Base-by-base conservation (phyloP, 23 red algal species). In the Agarophyton chilense region DNA sequence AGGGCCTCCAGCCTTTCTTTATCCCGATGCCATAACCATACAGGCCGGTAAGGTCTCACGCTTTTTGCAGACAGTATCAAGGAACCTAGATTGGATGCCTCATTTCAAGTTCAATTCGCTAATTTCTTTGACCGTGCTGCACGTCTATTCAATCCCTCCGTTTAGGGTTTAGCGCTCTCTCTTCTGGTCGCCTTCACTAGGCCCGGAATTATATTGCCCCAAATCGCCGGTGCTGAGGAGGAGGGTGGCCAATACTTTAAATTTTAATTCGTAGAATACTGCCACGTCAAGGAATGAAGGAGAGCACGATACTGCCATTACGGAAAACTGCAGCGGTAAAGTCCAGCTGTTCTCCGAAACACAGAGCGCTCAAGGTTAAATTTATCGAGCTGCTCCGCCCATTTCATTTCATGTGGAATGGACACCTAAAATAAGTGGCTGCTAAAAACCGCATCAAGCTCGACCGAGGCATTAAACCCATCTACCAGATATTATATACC, bases 331-430 rank as follows among this genome's bases (percentile, higher is more conserved):
- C n/a, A n/a, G n/a, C n/a, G n/a, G n/a, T n/a, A 41, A 73, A 22
- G 4, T 73, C 12, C 67, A 73, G 35, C 4, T 73, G 21, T n/a
- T 7, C 9, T 21, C 12, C 67, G 5, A 11, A 73, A 39, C 31
- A 73, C 67, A 26, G 7, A n/a, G 5, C 67, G 10, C 7, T 34
- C 5, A 5, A 26, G 6, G 6, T 32, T 10, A 73, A n/a, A 35
- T 6, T 73, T 47, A 35, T 73, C 31, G 67, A 58, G 36, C 54
- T 82, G 1, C 55, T 65, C 29, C 25, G 22, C 24, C 19, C 25
- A 82, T n/a, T 82, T 82, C 51, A 4, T 24, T 17, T 0, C 26
- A 82, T 82, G 52, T 82, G 78, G 78, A 25, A 49, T 31, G 78
- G 51, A 22, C 49, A 50, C 33, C 52, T 82, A 12, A 50, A 50